These are phyloP conservation scores for Acorus gramineus DNA, from an alignment of 106 monocot species.

Conservation along the genomic window DNA sequence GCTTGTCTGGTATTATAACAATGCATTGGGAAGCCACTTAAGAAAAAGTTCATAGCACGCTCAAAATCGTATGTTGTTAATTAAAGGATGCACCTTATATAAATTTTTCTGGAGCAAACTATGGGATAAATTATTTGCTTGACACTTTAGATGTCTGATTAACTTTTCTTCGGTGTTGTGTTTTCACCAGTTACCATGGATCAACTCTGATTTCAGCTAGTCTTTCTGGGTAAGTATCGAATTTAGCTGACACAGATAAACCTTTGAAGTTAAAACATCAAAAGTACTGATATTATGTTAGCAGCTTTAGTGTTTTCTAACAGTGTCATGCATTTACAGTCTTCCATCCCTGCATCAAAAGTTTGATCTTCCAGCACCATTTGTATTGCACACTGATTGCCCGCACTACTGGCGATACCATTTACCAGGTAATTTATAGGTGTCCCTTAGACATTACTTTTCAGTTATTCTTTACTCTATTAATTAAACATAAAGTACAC, in stretches of 20 bases:
- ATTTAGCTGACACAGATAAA: no score
- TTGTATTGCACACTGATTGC: conserved; percentile 96
- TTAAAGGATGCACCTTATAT: background rate
- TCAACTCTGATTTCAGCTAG: conserved; percentile 91
- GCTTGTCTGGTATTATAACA: conserved; percentile 99
- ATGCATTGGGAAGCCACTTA: conserved; percentile 89
- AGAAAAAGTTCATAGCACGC: conserved; percentile 97
- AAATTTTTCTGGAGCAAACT: background rate
- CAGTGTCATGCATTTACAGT: conserved; percentile 14
- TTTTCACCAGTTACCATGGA: conserved; percentile 77
- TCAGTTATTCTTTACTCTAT: no score
- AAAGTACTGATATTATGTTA: background rate
- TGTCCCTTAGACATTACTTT: background rate
- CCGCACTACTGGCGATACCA: conserved; percentile 98
- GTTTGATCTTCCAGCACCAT: conserved; percentile 91
- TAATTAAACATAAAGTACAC: background rate
- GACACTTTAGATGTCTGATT: background rate
- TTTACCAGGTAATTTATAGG: conserved; percentile 52
- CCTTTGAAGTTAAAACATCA: no score
- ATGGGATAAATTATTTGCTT: background rate
- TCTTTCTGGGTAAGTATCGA: conserved; percentile 65
- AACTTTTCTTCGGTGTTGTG: background rate
- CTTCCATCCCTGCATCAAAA: conserved; percentile 93
- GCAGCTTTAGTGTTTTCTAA: conserved; percentile 1
- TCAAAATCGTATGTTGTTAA: conserved; percentile 60